Evolutionary conservation across 805 yeast species (phyloP).

Genomic region (Hanseniaspora occidentalis): DNA sequence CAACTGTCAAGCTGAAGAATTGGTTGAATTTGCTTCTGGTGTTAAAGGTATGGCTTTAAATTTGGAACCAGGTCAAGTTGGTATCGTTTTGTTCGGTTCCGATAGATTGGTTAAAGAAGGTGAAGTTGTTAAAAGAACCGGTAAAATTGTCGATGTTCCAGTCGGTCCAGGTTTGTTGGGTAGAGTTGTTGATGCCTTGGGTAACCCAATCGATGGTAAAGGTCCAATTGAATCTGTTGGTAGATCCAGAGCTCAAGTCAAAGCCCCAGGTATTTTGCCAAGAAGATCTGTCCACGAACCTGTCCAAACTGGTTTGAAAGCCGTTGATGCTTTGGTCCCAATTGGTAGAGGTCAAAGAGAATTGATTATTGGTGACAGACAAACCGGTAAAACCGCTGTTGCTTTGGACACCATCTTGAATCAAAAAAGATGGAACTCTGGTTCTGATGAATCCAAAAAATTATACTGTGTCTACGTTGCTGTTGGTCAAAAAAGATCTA

Average conservation of each 20-base stretch:
- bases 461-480: conserved; percentile 99
- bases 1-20: conserved; percentile 99
- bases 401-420: conserved; percentile 96
- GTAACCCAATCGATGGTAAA: conserved; percentile 99
- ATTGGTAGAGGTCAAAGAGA: conserved; percentile 99
- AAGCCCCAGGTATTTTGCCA: conserved; percentile 99
- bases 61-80: conserved; percentile 99
- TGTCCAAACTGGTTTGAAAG: conserved; percentile 99
- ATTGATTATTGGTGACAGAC: conserved; percentile 99
- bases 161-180: conserved; percentile 98
- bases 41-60: conserved; percentile 99
- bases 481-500: conserved; percentile 99
- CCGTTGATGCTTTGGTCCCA: conserved; percentile 98
- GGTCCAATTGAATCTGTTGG: conserved; percentile 88
- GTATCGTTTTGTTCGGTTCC: conserved; percentile 99
- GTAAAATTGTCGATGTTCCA: conserved; percentile 97
- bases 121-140: conserved; percentile 99
- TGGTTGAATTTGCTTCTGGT: conserved; percentile 98
- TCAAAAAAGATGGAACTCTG: conserved; percentile 98
- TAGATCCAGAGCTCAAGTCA: conserved; percentile 91
- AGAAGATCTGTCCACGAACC: conserved; percentile 98
- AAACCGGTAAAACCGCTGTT: conserved; percentile 99
- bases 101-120: conserved; percentile 98
- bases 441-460: conserved; percentile 91
- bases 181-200: conserved; percentile 98